Conservation (phyloP, 257 asterid genomes). For the Rehmannia glutinosa region DNA sequence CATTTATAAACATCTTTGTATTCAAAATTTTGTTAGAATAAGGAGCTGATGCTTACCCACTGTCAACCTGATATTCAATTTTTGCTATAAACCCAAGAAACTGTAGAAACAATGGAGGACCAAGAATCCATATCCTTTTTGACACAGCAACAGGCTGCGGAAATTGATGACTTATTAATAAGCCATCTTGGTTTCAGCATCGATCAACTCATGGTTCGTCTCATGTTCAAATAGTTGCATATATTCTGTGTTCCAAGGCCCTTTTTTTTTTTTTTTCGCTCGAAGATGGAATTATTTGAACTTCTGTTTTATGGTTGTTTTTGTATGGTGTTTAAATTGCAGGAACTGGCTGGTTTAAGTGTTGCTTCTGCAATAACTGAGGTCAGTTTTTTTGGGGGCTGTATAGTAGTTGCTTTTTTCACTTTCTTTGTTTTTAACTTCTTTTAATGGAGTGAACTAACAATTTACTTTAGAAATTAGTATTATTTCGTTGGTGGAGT, state of each 20-base stretch:
- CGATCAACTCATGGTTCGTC: conserved; percentile 30
- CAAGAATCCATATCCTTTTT: conserved; percentile 12
- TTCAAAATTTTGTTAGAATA: no score
- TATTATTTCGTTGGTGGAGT: not conserved
- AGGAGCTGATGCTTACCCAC: not conserved
- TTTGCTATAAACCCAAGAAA: not conserved
- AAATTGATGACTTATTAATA: conserved; percentile 18
- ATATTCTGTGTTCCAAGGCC: not conserved
- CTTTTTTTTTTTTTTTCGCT: not conserved
- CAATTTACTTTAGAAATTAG: not conserved
- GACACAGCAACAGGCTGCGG: conserved; percentile 24
- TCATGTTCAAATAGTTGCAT: not conserved
- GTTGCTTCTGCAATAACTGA: conserved; percentile 72
- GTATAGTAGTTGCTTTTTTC: not conserved
- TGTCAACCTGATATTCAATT: not conserved
- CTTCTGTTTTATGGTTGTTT: not conserved
- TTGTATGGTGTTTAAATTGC: conserved; percentile 14
- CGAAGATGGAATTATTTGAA: conserved; percentile 1
- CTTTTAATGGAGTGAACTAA: not conserved
- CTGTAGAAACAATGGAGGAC: conserved; percentile 11
- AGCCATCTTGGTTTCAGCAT: conserved; percentile 12
- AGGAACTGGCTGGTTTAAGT: conserved; percentile 89
- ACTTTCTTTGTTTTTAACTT: not conserved
- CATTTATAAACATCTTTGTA: no score
- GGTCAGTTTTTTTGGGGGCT: conserved; percentile 25